Base-by-base conservation (phyloP, 1,139 yeast species). In the Candida albicans region DNA sequence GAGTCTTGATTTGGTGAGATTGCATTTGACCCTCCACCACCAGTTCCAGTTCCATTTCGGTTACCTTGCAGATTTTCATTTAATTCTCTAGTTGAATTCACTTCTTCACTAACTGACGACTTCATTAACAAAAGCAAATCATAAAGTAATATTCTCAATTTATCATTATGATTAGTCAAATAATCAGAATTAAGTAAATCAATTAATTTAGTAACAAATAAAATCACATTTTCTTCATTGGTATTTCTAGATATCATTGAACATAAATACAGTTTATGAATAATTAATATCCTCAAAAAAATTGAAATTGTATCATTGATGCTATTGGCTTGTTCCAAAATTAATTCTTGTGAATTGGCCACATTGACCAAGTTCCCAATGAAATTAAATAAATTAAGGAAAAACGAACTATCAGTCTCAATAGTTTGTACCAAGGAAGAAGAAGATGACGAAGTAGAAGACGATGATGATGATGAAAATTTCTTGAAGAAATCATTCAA, bases 61-160 rank as follows among this genome's bases (percentile, higher is more conserved):
- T 27, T 9, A 3, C n/a, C n/a, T 27, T 27, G 10, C 4, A 8
- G 13, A n/a, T 29, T 10, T 3, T 29, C 14, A 8, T 49, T 55
- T 3, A 41, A 48, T 24, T 54, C 62, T 13, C 52, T 33, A n/a
- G 42, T 46, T 9, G 49, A 29, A 10, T 53, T 52, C 6, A 58
- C 41, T 33, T 52, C 57, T 27, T 49, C 64, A 2, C 68, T 60
- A 8, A 70, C 50, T 1, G 70, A 57, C 1, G 62, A 61, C 55
- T 82, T 83, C 54, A 84, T 65, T 2, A 87, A 75, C 2, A 82
- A 64, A 33, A 84, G 61, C 37, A 84, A 68, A 57, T 86, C 93
- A 53, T 82, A 83, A 1, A 84, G 63, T 49, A 84, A 63, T 43
- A 84, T 78, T 52, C 77, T 78, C 47, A 84, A 58, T 50, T 78